These are phyloP conservation scores for Echria macrotheca DNA, from an alignment of 495 filamentous ascomycete species.

Conservation along the genomic window DNA sequence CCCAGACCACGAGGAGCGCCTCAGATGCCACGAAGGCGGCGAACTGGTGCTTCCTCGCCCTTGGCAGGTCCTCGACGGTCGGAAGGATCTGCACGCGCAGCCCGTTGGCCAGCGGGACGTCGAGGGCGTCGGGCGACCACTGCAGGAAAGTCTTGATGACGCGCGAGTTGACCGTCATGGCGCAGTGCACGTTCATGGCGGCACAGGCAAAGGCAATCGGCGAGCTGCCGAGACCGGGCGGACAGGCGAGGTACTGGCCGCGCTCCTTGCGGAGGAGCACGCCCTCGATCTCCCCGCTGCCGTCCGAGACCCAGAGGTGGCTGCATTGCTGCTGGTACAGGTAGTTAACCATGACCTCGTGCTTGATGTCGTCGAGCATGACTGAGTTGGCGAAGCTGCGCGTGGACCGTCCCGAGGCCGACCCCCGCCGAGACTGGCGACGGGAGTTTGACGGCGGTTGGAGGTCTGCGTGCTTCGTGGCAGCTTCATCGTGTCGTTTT, in stretches of 20 bases:
- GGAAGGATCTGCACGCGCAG: slow-evolving; percentile 68
- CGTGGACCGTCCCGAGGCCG: slow-evolving; percentile 40
- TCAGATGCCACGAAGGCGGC: slow-evolving; percentile 70
- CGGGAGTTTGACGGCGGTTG: slow-evolving; percentile 40
- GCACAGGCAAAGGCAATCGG: slow-evolving; percentile 56
- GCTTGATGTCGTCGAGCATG: slow-evolving; percentile 69
- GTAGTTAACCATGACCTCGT: slow-evolving; percentile 79
- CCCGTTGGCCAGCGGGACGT: slow-evolving; percentile 71
- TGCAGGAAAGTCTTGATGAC: slow-evolving; percentile 70
- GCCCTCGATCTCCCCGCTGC: slow-evolving; percentile 60
- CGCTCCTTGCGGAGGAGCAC: slow-evolving; percentile 62
- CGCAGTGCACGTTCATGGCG: slow-evolving; percentile 67
- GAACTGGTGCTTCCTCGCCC: slow-evolving; percentile 67
- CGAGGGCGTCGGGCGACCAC: slow-evolving; percentile 63
- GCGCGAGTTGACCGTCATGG: slow-evolving; percentile 75
- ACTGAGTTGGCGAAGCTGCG: slow-evolving; percentile 48
- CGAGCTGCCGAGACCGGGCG: slow-evolving; percentile 53
- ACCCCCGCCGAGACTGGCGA: slow-evolving; percentile 47
- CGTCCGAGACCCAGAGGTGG: slow-evolving; percentile 64
- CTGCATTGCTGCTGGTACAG: slow-evolving; percentile 72
- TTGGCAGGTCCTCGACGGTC: slow-evolving; percentile 59
- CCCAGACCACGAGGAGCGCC: slow-evolving; percentile 66
- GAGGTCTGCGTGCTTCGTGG: slow-evolving; percentile 30
- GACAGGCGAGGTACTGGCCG: slow-evolving; percentile 64
- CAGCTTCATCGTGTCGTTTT: slow-evolving; percentile 4